phyloP scores from a whole-genome alignment of 2,329 filamentous ascomycete genomes.

The Coleophoma cylindrospora region DNA sequence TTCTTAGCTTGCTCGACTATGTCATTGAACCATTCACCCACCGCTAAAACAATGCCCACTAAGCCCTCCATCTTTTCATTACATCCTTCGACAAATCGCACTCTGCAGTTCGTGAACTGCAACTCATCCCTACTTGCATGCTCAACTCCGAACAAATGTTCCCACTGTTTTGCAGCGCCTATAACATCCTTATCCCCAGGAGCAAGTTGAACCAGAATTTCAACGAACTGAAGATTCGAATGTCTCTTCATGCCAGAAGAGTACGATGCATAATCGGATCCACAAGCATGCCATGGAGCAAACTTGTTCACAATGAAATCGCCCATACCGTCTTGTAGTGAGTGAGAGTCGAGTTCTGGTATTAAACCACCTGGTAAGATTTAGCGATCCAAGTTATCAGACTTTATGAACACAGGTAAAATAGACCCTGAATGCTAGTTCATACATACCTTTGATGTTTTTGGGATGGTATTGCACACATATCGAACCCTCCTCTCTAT shows the following conservation, averaged over 20 bases:
- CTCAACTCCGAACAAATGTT: conserved; percentile 30
- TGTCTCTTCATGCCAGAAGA: conserved; percentile 29
- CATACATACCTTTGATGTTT: conserved; percentile 21
- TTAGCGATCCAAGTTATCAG: no score
- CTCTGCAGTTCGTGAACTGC: conserved; percentile 26
- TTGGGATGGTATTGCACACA: conserved; percentile 40
- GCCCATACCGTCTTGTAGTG: not conserved
- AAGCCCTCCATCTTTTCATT: no score
- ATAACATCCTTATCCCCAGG: conserved; percentile 30
- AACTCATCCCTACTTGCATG: conserved; percentile 12
- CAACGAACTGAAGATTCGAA: conserved; percentile 27
- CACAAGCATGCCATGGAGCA: conserved; percentile 39
- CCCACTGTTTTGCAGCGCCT: conserved; percentile 33
- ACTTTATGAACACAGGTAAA: no score
- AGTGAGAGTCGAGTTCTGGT: conserved; percentile 14
- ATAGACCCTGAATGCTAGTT: no score
- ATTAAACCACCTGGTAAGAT: conserved; percentile 4
- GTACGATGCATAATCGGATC: conserved; percentile 28
- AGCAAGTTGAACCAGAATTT: conserved; percentile 29
- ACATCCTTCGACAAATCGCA: conserved; percentile 27
- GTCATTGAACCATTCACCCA: no score
- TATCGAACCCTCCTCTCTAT: conserved; percentile 27
- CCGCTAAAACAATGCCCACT: no score
- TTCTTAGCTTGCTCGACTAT: conserved; percentile 4
- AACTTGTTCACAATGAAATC: conserved; percentile 28